Conservation (phyloP, 2,329 filamentous ascomycete genomes). For the Neonectria magnoliae region DNA sequence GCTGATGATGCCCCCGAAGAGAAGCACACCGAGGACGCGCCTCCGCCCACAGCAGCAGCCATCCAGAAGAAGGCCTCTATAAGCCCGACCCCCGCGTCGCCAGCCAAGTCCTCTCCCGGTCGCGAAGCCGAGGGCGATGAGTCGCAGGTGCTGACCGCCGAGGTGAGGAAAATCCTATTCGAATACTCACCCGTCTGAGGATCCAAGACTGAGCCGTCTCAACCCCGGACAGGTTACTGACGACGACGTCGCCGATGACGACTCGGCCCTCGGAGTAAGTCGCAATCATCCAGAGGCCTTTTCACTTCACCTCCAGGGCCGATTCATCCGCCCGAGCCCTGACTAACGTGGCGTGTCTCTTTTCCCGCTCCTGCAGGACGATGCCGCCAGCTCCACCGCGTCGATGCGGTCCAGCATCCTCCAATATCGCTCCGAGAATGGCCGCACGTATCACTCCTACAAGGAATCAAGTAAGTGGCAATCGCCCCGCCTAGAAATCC, state of each 20-base stretch:
- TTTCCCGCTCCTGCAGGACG: slow-evolving; percentile 33
- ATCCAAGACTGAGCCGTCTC: not conserved
- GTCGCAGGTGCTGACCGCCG: slow-evolving; percentile 22
- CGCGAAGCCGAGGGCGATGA: slow-evolving; percentile 14
- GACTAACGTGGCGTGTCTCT: not conserved
- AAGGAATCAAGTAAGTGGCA: slow-evolving; percentile 40
- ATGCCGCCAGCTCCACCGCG: slow-evolving; percentile 42
- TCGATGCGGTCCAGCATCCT: slow-evolving; percentile 51
- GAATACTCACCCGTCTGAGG: not conserved
- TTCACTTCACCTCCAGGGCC: not conserved
- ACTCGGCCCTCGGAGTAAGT: slow-evolving; percentile 39
- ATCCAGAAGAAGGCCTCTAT: not conserved
- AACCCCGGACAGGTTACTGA: not conserved
- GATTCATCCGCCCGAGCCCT: not conserved
- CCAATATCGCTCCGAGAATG: slow-evolving; percentile 50
- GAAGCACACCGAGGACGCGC: not conserved
- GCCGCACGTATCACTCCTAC: slow-evolving; percentile 51
- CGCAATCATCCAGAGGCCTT: not conserved
- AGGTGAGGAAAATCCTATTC: slow-evolving; percentile 19
- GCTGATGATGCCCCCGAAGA: not conserved
- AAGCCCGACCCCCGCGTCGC: not conserved
- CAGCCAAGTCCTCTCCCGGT: not conserved
- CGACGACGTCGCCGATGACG: slow-evolving; percentile 29
- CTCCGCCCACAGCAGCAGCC: not conserved
- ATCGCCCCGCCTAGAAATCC: too few species aligned